Conservation (phyloP, 1,284 basidiomycete species). For the Ustilago vetiveriae region DNA sequence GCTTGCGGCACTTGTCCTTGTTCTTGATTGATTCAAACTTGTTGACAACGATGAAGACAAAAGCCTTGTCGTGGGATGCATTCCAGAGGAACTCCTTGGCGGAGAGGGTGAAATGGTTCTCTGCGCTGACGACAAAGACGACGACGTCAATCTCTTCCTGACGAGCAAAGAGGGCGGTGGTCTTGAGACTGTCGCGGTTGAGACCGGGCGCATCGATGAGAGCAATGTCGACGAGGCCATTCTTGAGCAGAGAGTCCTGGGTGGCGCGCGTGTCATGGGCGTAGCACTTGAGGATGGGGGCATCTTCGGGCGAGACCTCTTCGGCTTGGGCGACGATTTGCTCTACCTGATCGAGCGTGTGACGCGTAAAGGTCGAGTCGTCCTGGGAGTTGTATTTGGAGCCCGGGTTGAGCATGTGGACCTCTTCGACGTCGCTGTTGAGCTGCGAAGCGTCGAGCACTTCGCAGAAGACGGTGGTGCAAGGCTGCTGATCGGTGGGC, state of each 20-base stretch:
- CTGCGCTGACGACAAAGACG: conserved; percentile 96
- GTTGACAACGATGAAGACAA: conserved; percentile 98
- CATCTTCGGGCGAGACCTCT: conserved; percentile 72
- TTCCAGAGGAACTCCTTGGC: conserved; percentile 93
- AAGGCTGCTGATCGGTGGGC: conserved; percentile 97
- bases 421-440: conserved; percentile 77
- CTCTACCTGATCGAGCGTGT: conserved; percentile 78
- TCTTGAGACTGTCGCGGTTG: conserved; percentile 94
- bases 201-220: conserved; percentile 98
- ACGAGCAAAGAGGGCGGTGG: conserved; percentile 92
- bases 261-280: conserved; percentile 51
- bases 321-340: conserved; percentile 78
- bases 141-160: conserved; percentile 99
- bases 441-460: conserved; percentile 92
- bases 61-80: conserved; percentile 96
- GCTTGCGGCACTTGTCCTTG: conserved; percentile 89
- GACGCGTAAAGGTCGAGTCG: conserved; percentile 79
- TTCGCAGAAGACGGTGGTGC: conserved; percentile 96
- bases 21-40: conserved; percentile 95
- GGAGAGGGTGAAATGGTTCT: conserved; percentile 98
- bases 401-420: conserved; percentile 74
- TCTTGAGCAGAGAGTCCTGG: conserved; percentile 72
- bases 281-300: conserved; percentile 68
- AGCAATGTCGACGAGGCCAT: conserved; percentile 95
- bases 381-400: conserved; percentile 78